phyloP scores from a whole-genome alignment of 176 grass and related monocot species.

The Urochloa ruziziensis region DNA sequence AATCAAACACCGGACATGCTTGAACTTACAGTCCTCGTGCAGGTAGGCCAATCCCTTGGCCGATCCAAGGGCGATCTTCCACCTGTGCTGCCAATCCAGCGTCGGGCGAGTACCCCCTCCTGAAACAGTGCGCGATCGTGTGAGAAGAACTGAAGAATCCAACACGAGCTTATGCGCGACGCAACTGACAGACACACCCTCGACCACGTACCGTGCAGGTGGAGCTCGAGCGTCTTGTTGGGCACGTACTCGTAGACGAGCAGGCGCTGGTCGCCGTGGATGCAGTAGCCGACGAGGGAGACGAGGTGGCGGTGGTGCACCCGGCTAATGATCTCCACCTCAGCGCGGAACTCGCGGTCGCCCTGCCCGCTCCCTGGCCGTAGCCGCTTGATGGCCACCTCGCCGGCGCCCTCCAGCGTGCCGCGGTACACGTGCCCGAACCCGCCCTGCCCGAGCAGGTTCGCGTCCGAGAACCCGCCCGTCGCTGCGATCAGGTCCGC shows the following conservation, averaged over 20 bases:
- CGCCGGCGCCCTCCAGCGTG: conserved; percentile 19
- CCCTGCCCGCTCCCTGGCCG: conserved; percentile 64
- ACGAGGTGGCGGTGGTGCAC: conserved; percentile 87
- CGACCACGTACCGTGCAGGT: conserved; percentile 56
- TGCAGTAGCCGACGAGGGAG: conserved; percentile 74
- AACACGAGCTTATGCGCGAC: not conserved
- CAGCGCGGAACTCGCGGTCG: conserved; percentile 85
- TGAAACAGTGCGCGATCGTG: not conserved
- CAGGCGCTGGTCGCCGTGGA: conserved; percentile 64
- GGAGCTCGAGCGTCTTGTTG: conserved; percentile 86
- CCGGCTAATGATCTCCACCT: conserved; percentile 89
- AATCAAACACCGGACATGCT: not conserved
- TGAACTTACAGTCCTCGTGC: conserved; percentile 84
- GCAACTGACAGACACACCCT: not conserved
- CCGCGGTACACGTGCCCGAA: conserved; percentile 88
- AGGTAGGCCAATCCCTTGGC: conserved; percentile 84
- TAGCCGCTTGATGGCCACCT: conserved; percentile 90
- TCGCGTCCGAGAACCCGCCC: conserved; percentile 60
- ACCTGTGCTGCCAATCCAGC: conserved; percentile 66
- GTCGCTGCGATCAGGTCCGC: conserved; percentile 62
- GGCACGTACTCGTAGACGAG: conserved; percentile 87
- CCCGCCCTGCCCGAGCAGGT: conserved; percentile 82
- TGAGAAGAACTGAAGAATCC: not conserved
- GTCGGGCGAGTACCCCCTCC: conserved; percentile 47
- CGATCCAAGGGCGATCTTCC: conserved; percentile 72